A percentile compares a stretch with the other conserved stretches of the same genome.
Conservation (phyloP, 1,284 basidiomycete genomes). For the Gomphus sp. region DNA sequence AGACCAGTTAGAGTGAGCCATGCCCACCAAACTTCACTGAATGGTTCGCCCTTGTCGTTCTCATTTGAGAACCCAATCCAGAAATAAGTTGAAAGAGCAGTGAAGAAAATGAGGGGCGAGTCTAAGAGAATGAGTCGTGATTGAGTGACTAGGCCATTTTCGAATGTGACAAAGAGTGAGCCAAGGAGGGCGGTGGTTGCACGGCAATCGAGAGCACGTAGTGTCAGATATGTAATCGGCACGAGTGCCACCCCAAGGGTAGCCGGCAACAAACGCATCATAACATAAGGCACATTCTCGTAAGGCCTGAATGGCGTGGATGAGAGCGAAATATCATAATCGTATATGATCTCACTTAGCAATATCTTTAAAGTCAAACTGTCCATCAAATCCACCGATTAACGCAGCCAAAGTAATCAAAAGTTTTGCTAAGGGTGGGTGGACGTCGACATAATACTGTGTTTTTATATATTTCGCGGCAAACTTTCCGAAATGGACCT, state of each 20-base stretch:
- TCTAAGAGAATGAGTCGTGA: constrained; percentile 96
- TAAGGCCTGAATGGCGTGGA: constrained; percentile 48
- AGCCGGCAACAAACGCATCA: constrained; percentile 92
- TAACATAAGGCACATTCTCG: constrained; percentile 86
- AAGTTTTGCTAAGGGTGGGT: constrained; percentile 94
- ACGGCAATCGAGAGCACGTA: constrained; percentile 85
- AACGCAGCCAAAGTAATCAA: constrained; percentile 89
- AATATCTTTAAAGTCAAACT: constrained; percentile 97
- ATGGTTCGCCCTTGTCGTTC: constrained; percentile 66
- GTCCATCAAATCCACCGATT: constrained; percentile 84
- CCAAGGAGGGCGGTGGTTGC: constrained; percentile 87
- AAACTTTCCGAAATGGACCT: constrained; percentile 96
- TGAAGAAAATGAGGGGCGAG: constrained; percentile 96
- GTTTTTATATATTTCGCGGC: constrained; percentile 88
- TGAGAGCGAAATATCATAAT: neutral
- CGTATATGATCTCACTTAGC: constrained; percentile 59
- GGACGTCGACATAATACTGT: constrained; percentile 92
- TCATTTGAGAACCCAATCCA: constrained; percentile 92
- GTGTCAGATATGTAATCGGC: constrained; percentile 88
- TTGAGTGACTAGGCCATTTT: constrained; percentile 94
- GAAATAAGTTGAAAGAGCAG: constrained; percentile 78
- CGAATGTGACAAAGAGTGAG: constrained; percentile 87
- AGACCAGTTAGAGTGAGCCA: constrained; percentile 88
- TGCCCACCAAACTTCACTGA: constrained; percentile 85
- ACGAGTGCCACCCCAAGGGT: constrained; percentile 84